Evolutionary conservation across 2,329 filamentous ascomycete genomes (phyloP), one percentile per base, ranked within the genome.

Genomic region (Ceratocystis huliohia): DNA sequence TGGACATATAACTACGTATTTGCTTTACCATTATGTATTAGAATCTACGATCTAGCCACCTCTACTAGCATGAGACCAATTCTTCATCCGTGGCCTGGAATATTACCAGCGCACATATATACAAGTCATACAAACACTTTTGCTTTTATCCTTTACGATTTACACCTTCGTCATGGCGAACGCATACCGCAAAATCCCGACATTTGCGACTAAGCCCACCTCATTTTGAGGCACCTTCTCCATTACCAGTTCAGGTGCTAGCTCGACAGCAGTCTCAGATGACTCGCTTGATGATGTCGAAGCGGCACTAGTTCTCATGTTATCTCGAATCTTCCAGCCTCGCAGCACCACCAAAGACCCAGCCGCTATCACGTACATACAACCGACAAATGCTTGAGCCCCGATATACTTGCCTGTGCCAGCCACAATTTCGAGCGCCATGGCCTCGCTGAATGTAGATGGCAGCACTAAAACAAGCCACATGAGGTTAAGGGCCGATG

Each of bases 391-490:
- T 1, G 87, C 70, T 71, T 85, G 80, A 0, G 79, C 78, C 8
- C 80, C 73, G 2, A 82, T 74, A 67, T 84, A 85, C 22, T 79
- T 79, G 33, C 76, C 74, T 0, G 75, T 76, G 30, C 46, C 78
- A 72, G 20, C 74, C 64, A 71, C 74, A 70, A 88, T 79, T 64
- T 82, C 76, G 50, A 88, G 74, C 2, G 80, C 86, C 69, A 88
- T 88, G 1, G 83, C 82, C 70, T 86, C 84, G 46, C 84, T 81
- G 70, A 86, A 91, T 0, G 87, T 89, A 13, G 83, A 83, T 0
- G 89, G 89, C 8, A 91, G 73, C 4, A 87, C 83, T 17, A 93
- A 79, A 5, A 85, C 78, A 30, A 92, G 72, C 89, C 89, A 93
- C 22, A 85, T 81, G 20, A 93, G 79, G 65, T 84, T 88, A 48